These are phyloP conservation scores for Annona squamosa DNA, from an alignment of 164 flowering plant genomes.

Conservation along the genomic window DNA sequence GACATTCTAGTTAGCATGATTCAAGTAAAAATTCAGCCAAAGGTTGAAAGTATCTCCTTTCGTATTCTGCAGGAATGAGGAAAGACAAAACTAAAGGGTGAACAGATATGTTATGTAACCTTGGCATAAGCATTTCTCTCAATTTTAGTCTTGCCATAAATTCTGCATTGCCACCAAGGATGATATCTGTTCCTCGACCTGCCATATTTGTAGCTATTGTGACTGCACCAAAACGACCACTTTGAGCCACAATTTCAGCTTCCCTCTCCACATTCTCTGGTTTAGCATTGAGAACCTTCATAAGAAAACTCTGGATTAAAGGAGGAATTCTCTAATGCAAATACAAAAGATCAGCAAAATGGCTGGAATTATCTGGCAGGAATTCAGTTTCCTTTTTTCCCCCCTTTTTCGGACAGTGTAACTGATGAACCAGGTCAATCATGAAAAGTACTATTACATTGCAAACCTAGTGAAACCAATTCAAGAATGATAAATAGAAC, in stretches of 20 bases:
- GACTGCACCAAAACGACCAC: conserved; percentile 95
- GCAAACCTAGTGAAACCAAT: background rate
- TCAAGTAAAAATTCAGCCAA: background rate
- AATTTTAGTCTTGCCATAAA: conserved; percentile 94
- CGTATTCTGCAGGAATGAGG: no score
- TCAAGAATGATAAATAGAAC: conserved; percentile 8
- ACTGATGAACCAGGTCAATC: background rate
- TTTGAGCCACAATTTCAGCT: conserved; percentile 98
- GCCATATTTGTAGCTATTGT: conserved; percentile 99
- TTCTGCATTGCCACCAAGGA: conserved; percentile 98
- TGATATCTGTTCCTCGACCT: conserved; percentile 98
- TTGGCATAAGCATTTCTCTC: conserved; percentile 97
- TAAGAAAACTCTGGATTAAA: background rate
- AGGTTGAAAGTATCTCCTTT: background rate
- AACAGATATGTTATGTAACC: conserved; percentile 31
- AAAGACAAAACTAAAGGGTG: background rate
- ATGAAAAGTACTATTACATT: background rate
- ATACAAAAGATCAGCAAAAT: background rate
- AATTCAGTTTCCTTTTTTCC: no score
- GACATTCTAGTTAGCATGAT: background rate
- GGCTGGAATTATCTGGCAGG: background rate
- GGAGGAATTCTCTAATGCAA: background rate
- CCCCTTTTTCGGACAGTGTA: background rate
- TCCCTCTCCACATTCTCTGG: conserved; percentile 99
- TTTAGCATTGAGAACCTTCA: conserved; percentile 94